Evolutionary conservation across 2,329 filamentous ascomycete genomes (phyloP), one percentile per base, ranked within the genome.

Genomic region (Aureobasidium mangrovei): DNA sequence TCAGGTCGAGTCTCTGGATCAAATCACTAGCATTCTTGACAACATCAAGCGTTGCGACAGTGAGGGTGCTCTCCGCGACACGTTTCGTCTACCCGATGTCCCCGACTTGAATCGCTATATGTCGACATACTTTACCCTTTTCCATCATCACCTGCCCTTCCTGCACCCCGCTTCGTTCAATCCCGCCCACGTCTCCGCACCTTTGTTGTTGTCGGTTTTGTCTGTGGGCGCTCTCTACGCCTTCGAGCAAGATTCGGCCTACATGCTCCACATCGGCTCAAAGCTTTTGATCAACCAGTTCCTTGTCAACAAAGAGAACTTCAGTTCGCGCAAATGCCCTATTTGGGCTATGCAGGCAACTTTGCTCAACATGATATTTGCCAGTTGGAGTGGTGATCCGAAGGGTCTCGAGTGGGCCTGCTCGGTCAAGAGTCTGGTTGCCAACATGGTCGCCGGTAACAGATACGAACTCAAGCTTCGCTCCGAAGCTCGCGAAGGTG

Each of bases 311-410:
- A 96, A 96, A 77, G 91, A 96, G 70, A 95, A 95, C 72, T 97
- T 97, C 70, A 95, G 91, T 76, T 97, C 93, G 7, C 84, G 91
- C 63, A 97, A 96, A 70, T 97, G 91, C 65, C 93, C 93, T 3
- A 73, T 98, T 10, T 97, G 93, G 91, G 93, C 91, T 45, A 97
- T 97, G 89, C 93, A 98, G 69, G 89, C 88, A 69, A 95, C 91
- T 3, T 76, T 98, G 53, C 77, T 98, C 56, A 98, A 98, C 77
- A 97, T 97, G 93, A 85, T 96, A 61, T 97, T 98, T 69, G 90
- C 93, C 54, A 97, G 91, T 76, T 98, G 93, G 93, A 97, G 93
- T 69, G 93, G 93, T 64, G 93, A 97, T 66, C 86, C 93, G 35
- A 97, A 96, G 72, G 93, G 93, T 36, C 79, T 98, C 2, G 93